Evolutionary conservation across 1,139 yeast genomes (phyloP).

Genomic region (Nadsonia commutata): DNA sequence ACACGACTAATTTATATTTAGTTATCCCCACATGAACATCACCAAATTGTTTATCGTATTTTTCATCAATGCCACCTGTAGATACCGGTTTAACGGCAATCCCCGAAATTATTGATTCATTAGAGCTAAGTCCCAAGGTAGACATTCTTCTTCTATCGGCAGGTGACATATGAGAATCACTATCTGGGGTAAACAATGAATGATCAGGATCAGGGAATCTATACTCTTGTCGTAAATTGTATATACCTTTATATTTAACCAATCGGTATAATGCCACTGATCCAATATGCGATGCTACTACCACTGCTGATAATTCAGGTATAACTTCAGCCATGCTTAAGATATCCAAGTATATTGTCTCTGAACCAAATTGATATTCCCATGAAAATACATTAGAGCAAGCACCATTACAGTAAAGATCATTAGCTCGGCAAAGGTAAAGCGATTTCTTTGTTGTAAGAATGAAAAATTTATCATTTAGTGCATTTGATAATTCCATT

Average conservation of each 20-base stretch:
- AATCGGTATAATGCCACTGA: conserved; percentile 41
- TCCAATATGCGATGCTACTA: conserved; percentile 47
- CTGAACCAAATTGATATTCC: conserved; percentile 18
- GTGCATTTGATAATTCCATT: conserved; percentile 11
- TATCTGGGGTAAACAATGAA: conserved; percentile 5
- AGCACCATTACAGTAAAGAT: conserved; percentile 37
- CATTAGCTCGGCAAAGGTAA: conserved; percentile 32
- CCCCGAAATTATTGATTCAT: neutral
- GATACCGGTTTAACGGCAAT: neutral
- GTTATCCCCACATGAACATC: neutral
- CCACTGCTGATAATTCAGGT: conserved; percentile 39
- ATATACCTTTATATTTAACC: conserved; percentile 41
- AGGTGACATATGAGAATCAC: too few species aligned
- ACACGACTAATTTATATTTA: neutral
- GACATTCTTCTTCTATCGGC: neutral
- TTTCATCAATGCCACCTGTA: neutral
- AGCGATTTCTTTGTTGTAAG: conserved; percentile 23
- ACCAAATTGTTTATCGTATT: neutral
- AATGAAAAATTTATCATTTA: conserved; percentile 32
- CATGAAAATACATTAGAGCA: conserved; percentile 33
- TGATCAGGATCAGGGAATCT: conserved; percentile 24
- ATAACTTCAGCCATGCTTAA: conserved; percentile 37
- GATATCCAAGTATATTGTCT: conserved; percentile 36
- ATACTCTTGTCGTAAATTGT: conserved; percentile 48
- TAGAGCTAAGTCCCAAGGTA: neutral